Conservation (phyloP, 1,139 yeast species). For the Pichia cactophila region DNA sequence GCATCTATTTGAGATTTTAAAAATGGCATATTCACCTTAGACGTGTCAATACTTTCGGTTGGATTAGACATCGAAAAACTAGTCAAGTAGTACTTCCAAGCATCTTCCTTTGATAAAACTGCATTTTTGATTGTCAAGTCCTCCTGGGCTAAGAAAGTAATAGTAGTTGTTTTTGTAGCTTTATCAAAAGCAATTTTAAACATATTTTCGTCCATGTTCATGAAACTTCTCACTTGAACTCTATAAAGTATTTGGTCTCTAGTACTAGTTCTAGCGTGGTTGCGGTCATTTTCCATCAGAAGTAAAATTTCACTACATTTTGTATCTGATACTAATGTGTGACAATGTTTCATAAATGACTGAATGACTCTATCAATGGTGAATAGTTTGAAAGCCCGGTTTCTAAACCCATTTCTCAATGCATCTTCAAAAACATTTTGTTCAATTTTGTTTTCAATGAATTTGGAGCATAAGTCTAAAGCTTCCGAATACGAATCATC, state of each 20-base stretch:
- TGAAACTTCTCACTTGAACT: conserved; percentile 74
- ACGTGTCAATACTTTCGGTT: conserved; percentile 93
- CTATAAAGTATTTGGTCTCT: conserved; percentile 87
- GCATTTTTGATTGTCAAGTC: conserved; percentile 74
- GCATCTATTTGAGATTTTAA: conserved; percentile 52
- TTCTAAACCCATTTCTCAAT: conserved; percentile 88
- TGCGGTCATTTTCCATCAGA: conserved; percentile 76
- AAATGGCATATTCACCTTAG: conserved; percentile 67
- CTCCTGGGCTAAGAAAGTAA: conserved; percentile 81
- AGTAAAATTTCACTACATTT: conserved; percentile 76
- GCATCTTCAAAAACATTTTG: conserved; percentile 96
- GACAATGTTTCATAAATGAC: conserved; percentile 84
- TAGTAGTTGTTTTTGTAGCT: conserved; percentile 44
- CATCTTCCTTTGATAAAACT: conserved; percentile 58
- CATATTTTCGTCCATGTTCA: conserved; percentile 84
- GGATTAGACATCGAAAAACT: conserved; percentile 93
- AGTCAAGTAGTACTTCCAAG: conserved; percentile 88
- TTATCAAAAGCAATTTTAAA: conserved; percentile 75
- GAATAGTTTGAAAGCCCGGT: conserved; percentile 85
- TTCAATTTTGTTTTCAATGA: conserved; percentile 87
- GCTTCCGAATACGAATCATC: conserved; percentile 73
- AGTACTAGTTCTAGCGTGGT: conserved; percentile 55
- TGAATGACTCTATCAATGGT: conserved; percentile 92
- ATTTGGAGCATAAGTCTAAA: conserved; percentile 58
- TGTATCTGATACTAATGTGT: conserved; percentile 68